Conservation (phyloP, 331 rosid species). For the Stylosanthes scabra region DNA sequence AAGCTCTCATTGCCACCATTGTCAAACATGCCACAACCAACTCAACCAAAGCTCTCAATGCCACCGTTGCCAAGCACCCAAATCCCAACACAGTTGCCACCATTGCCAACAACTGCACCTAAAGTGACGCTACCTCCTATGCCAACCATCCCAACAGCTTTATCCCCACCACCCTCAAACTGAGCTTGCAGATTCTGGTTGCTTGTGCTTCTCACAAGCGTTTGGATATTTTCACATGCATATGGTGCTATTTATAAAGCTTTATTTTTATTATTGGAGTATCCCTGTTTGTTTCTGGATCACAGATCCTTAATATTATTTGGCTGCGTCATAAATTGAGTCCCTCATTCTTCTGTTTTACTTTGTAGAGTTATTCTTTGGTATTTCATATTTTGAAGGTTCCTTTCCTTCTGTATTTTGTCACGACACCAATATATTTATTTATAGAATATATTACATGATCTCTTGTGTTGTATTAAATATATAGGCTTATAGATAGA, state of each 20-base stretch:
- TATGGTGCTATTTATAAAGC: neutral
- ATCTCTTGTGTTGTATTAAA: no score
- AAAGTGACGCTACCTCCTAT: neutral
- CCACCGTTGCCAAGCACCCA: constrained; percentile 37
- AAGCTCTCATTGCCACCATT: constrained; percentile 42
- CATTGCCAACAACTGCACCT: constrained; percentile 10
- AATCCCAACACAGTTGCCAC: constrained; percentile 25
- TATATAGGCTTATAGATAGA: neutral
- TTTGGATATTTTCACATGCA: constrained; percentile 2
- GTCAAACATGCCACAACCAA: constrained; percentile 24
- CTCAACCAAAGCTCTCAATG: constrained; percentile 38
- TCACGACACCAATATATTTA: neutral
- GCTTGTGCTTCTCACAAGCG: neutral
- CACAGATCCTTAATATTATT: neutral
- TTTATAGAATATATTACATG: no score
- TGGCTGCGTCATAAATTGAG: neutral
- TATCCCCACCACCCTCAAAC: constrained; percentile 53
- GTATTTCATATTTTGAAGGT: neutral
- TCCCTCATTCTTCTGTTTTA: neutral
- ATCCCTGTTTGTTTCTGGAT: neutral
- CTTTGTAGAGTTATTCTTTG: neutral
- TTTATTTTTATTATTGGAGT: neutral
- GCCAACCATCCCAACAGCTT: constrained; percentile 36
- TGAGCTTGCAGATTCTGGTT: constrained; percentile 24
- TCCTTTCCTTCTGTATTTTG: neutral